A percentile compares a stretch with the other conserved stretches of the same genome.
Evolutionary conservation across 2,329 filamentous ascomycete genomes (phyloP).

Genomic region (Juglanconis sp.): DNA sequence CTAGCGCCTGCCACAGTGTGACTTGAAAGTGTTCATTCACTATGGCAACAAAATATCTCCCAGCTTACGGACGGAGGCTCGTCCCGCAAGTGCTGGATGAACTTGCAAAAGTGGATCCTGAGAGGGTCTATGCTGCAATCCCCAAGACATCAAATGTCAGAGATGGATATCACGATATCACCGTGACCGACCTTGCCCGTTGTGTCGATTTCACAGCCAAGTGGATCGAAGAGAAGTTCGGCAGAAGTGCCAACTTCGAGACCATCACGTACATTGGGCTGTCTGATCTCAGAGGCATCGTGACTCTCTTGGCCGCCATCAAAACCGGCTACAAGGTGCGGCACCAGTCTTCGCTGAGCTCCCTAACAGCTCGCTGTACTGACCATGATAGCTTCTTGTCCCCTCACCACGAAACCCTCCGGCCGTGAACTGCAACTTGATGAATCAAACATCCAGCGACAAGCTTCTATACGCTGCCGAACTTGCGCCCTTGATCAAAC

Average conservation of each 20-base stretch:
- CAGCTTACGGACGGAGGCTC: not conserved
- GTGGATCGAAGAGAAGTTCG: slow-evolving; percentile 25
- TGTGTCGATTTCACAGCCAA: slow-evolving; percentile 27
- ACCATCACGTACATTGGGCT: slow-evolving; percentile 27
- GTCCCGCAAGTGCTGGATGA: not conserved
- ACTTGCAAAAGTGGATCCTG: slow-evolving; percentile 14
- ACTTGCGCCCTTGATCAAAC: not conserved
- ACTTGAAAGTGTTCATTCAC: too few species aligned
- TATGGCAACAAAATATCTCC: too few species aligned
- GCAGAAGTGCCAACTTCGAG: slow-evolving; percentile 22
- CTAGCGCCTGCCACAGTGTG: too few species aligned
- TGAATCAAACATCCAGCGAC: slow-evolving; percentile 18
- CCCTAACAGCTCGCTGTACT: not conserved
- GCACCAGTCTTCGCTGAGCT: not conserved
- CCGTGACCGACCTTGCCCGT: slow-evolving; percentile 20
- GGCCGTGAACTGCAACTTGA: slow-evolving; percentile 19
- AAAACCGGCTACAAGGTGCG: slow-evolving; percentile 34
- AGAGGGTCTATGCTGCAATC: slow-evolving; percentile 22
- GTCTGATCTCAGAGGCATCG: slow-evolving; percentile 31
- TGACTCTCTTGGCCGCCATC: slow-evolving; percentile 31
- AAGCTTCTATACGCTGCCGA: slow-evolving; percentile 21
- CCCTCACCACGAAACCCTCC: slow-evolving; percentile 23
- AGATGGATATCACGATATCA: slow-evolving; percentile 23
- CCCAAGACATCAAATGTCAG: slow-evolving; percentile 18
- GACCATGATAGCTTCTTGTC: slow-evolving; percentile 19